Base-by-base conservation (phyloP, 2,329 filamentous ascomycete species). In the Alternaria arborescens region DNA sequence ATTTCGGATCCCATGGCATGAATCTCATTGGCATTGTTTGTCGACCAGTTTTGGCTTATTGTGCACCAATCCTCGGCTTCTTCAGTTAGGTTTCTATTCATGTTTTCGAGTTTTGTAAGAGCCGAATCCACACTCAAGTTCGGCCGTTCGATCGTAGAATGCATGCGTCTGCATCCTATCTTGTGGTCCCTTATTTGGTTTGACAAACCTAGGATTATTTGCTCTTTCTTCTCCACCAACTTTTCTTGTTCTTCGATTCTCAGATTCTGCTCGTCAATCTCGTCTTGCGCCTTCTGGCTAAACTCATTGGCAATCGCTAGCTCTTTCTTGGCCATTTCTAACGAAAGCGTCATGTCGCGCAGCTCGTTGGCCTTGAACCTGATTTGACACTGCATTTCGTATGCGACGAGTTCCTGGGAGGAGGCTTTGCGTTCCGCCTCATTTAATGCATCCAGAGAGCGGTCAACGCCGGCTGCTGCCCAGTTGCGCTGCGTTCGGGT, bases 341-440 rank as follows among this genome's bases (percentile, higher is more conserved):
- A 36, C 8, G 24, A 40, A 12, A 24, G 14, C 22, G 57, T 60
- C 57, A 60, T 55, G 8, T 44, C 46, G 22, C 42, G 52, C 8
- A 60, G 52, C 38, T 60, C 57, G 16, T 44, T 40, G 16, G 52
- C 36, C 30, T 60, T 60, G 30, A 50, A 44, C 26, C 38, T 20
- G 16, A 60, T 44, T 8, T 60, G 57, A n/a, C 28, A 46, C n/a
- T 50, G 52, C 46, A 60, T 7, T 12, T 60, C 57, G 5, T 20
- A 55, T 12, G 40, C 36, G 22, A 43, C 52, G 22, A 16, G 28
- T 12, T 55, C 51, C 36, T 51, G 43, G 30, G 40, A 46, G 16
- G 30, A 48, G 20, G 14, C 20, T 40, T 28, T 40, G 32, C 50
- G 28, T 41, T 10, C 47, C 4, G 26, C 24, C 11, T 22, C 34